These are phyloP conservation scores for Teratosphaeria pseudoeucalypti DNA, from an alignment of 2,329 filamentous ascomycete species.

Conservation along the genomic window DNA sequence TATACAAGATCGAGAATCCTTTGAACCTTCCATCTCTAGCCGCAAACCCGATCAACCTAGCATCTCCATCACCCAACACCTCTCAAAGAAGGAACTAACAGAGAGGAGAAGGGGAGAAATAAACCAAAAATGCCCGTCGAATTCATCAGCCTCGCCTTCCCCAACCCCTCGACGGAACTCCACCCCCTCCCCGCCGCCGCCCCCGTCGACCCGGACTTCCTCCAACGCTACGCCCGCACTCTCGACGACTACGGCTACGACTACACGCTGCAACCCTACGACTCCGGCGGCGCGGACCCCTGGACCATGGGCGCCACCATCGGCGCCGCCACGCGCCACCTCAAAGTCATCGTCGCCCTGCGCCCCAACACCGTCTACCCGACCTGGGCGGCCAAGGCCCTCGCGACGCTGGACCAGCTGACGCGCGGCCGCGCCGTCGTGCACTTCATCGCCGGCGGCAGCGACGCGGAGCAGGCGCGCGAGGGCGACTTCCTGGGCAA, in stretches of 20 bases:
- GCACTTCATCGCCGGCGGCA: constrained; percentile 54
- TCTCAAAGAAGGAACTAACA: no score
- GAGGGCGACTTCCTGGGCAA: constrained; percentile 52
- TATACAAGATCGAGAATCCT: neutral
- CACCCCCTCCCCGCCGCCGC: constrained; percentile 40
- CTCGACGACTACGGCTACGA: constrained; percentile 53
- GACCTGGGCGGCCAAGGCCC: constrained; percentile 51
- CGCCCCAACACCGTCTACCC: constrained; percentile 53
- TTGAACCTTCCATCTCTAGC: neutral
- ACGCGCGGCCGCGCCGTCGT: constrained; percentile 48
- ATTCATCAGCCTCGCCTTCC: constrained; percentile 50
- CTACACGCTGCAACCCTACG: constrained; percentile 52
- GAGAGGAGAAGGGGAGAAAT: no score
- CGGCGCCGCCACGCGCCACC: constrained; percentile 45
- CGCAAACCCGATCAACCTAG: neutral
- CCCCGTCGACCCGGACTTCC: constrained; percentile 44
- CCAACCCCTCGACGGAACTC: constrained; percentile 48
- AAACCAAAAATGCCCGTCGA: constrained; percentile 27
- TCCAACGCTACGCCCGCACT: constrained; percentile 46
- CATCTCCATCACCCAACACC: neutral
- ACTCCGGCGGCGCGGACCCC: constrained; percentile 45
- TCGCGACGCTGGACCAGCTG: constrained; percentile 52
- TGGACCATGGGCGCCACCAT: constrained; percentile 52
- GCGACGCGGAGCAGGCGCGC: constrained; percentile 48
- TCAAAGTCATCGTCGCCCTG: constrained; percentile 52